phyloP scores from a whole-genome alignment of 2,329 filamentous ascomycete species.

The Scleromitrula shiraiana region DNA sequence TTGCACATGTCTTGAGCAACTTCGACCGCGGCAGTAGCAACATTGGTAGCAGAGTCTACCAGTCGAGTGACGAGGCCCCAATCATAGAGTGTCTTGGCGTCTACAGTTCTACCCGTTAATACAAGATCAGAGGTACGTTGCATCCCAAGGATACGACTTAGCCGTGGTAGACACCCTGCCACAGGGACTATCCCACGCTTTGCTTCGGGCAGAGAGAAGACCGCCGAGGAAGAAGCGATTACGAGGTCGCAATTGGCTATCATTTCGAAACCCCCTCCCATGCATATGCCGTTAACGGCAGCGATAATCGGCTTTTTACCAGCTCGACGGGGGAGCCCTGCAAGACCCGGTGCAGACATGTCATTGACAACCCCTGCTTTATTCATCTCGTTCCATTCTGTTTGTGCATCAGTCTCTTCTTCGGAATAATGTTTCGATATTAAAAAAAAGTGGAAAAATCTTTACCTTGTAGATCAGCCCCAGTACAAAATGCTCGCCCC shows the following conservation, averaged over 20 bases:
- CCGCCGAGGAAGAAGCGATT: conserved; percentile 47
- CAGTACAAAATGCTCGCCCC: conserved; percentile 57
- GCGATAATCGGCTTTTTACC: conserved; percentile 68
- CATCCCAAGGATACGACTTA: conserved; percentile 54
- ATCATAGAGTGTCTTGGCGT: conserved; percentile 46
- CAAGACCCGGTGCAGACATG: conserved; percentile 26
- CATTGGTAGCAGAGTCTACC: conserved; percentile 36
- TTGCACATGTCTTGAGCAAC: conserved; percentile 18
- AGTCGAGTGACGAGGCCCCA: conserved; percentile 65
- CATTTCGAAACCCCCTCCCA: conserved; percentile 71
- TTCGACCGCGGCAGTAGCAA: conserved; percentile 48
- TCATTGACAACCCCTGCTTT: conserved; percentile 13
- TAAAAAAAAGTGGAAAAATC: neutral
- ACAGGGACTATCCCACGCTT: conserved; percentile 60
- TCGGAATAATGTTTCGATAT: neutral
- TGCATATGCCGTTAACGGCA: conserved; percentile 64
- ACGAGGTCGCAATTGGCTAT: conserved; percentile 62
- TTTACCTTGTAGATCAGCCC: conserved; percentile 51
- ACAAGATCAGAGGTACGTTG: conserved; percentile 64
- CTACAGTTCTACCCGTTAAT: conserved; percentile 51
- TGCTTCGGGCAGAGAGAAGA: conserved; percentile 63
- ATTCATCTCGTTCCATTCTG: conserved; percentile 44
- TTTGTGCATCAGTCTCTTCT: too few species aligned
- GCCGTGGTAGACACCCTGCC: conserved; percentile 59
- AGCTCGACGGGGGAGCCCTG: conserved; percentile 44